Base-by-base conservation (phyloP, 2,329 filamentous ascomycete genomes). In the Fusarium beomiforme region DNA sequence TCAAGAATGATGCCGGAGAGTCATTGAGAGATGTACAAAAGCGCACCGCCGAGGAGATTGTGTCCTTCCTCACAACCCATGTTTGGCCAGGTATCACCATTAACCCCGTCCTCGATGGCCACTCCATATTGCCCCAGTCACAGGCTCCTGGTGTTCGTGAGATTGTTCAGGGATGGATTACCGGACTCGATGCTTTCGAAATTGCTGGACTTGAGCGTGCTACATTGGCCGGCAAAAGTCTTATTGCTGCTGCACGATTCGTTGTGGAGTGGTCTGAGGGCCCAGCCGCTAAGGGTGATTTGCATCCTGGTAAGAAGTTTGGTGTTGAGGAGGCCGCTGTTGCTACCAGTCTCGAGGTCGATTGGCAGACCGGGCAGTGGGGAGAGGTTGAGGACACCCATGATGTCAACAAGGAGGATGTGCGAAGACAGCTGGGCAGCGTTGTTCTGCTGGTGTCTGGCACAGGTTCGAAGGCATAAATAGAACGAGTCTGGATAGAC, bases 381-480 rank as follows among this genome's bases (percentile, higher is more conserved):
- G 96, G 96, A 12, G 95, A 97, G 85, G 96, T 99, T 2, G 96
- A 99, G 80, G 95, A 99, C 81, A 97, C 95, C 31, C 96, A 99
- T 82, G 96, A 99, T 84, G 96, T 99, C 2, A 92, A 97, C 76
- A 93, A 91, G 81, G 95, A 97, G 81, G 96, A 99, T 81, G 75
- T 98, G 72, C 88, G 90, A 78, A 88, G 95, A 76, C 96, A 98
- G 83, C 83, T 98, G 65, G 96, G 95, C 17, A 97, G 94, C 79
- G 93, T 94, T 14, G 87, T 97, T 19, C 79, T 98, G 77, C 83
- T 98, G 53, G 92, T 98, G 13, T 91, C 89, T 60, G 92, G 92
- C 3, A 84, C 81, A 10, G 80, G 82, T 57, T 33, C 74, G 29
- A 69, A 21, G 39, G 42, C 21, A 33, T 34, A 36, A 39, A 33